A percentile compares a stretch with the other conserved stretches of the same genome.
These are phyloP conservation scores for Pseudocercospora eumusae DNA, from an alignment of 2,329 filamentous ascomycete species.

Conservation along the genomic window DNA sequence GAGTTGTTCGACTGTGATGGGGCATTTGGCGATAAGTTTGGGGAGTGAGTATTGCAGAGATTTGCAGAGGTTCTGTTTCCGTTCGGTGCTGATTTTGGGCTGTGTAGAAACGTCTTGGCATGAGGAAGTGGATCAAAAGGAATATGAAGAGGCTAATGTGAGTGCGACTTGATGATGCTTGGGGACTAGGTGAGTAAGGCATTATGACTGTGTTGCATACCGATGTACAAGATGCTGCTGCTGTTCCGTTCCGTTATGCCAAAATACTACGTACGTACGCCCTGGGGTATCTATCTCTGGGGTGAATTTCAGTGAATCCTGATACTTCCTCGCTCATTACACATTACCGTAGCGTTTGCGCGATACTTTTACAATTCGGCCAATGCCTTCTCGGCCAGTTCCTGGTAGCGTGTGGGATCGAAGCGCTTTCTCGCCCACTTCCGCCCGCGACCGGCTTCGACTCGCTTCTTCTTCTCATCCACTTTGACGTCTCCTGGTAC, in stretches of 20 bases:
- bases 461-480: conserved; percentile 33
- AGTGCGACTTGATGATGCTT: conserved; percentile 14
- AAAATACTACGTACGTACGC: neutral
- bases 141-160: conserved; percentile 40
- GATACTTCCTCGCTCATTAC: neutral
- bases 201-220: too few species aligned
- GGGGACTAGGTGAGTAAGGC: too few species aligned
- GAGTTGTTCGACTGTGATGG: conserved; percentile 45
- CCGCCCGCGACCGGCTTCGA: conserved; percentile 34
- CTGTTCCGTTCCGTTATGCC: neutral
- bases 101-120: conserved; percentile 41
- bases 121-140: conserved; percentile 42
- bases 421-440: conserved; percentile 36
- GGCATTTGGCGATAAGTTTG: conserved; percentile 44
- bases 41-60: conserved; percentile 41
- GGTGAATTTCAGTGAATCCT: neutral
- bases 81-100: too few species aligned
- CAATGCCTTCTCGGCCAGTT: conserved; percentile 35
- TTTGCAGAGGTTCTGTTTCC: too few species aligned
- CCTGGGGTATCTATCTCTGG: conserved; percentile 4
- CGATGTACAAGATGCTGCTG: too few species aligned
- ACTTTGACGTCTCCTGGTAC: conserved; percentile 31
- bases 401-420: conserved; percentile 31
- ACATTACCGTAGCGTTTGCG: neutral
- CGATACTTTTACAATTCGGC: conserved; percentile 32